Percentiles rank a stretch among this genome's conserved stretches.
Conservation (phyloP, 345 rosid genomes). For the Anacardium occidentale region DNA sequence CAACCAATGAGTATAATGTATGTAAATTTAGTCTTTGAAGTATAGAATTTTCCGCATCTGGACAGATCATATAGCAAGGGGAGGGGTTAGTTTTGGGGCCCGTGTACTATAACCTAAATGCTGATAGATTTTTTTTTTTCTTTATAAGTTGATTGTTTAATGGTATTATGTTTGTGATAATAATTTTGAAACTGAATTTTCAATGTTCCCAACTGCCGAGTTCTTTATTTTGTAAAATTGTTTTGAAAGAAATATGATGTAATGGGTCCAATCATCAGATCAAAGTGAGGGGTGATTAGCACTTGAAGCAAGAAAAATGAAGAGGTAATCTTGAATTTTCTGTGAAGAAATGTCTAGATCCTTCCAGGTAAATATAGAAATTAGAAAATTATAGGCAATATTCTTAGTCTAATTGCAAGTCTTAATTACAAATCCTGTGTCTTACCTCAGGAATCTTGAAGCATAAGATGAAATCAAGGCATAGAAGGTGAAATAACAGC, state of each 20-base stretch:
- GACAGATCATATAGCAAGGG: constrained; percentile 2
- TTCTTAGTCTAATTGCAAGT: too few relatives aligned
- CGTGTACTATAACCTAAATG: constrained; percentile 23
- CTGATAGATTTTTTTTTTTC: constrained; percentile 1
- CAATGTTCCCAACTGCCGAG: not conserved
- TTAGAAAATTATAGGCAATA: too few relatives aligned
- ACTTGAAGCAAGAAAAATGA: too few relatives aligned
- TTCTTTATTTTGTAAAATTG: too few relatives aligned
- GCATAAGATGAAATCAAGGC: constrained; percentile 9
- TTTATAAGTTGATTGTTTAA: not conserved
- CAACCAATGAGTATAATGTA: constrained; percentile 24
- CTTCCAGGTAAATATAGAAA: too few relatives aligned
- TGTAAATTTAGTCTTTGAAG: constrained; percentile 22
- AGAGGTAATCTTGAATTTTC: too few relatives aligned
- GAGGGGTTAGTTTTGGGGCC: constrained; percentile 1
- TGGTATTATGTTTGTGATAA: not conserved
- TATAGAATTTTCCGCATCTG: constrained; percentile 8
- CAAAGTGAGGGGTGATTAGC: not conserved
- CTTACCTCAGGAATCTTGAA: too few relatives aligned
- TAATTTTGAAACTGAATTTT: not conserved
- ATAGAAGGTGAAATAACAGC: constrained; percentile 48
- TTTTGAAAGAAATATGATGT: not conserved
- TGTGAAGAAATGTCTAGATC: too few relatives aligned
- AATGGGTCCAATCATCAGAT: not conserved
- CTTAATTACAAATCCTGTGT: too few relatives aligned